Conservation (phyloP, 176 grass and related monocot genomes). For the Calamus simplicifolius region DNA sequence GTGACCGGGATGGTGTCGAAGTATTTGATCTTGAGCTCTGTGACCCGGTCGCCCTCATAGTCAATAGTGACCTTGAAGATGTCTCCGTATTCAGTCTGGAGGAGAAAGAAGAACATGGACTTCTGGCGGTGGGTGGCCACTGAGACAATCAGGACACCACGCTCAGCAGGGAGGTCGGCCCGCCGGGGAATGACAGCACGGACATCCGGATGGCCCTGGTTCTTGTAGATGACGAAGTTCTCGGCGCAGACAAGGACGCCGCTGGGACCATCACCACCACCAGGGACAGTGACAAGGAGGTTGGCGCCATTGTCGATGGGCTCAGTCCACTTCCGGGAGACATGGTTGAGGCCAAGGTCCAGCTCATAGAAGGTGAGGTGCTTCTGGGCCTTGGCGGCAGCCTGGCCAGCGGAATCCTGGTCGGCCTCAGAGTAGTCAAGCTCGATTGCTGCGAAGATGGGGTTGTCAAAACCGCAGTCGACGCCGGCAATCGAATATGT, state of each 20-base stretch:
- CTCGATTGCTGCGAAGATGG: slow-evolving; percentile 81
- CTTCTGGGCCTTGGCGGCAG: slow-evolving; percentile 85
- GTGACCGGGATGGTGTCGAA: slow-evolving; percentile 89
- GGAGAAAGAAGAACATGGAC: slow-evolving; percentile 80
- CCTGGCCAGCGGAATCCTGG: slow-evolving; percentile 64
- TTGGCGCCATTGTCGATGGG: slow-evolving; percentile 88
- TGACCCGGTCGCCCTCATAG: slow-evolving; percentile 51
- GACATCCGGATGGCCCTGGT: slow-evolving; percentile 92
- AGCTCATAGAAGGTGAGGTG: slow-evolving; percentile 98
- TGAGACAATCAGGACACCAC: slow-evolving; percentile 91
- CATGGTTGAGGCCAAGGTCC: slow-evolving; percentile 88
- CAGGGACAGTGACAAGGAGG: slow-evolving; percentile 82
- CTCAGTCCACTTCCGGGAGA: slow-evolving; percentile 85
- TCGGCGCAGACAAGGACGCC: slow-evolving; percentile 89
- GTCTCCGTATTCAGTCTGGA: slow-evolving; percentile 88
- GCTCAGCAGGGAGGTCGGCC: slow-evolving; percentile 82
- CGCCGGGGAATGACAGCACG: slow-evolving; percentile 85
- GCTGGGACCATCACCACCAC: slow-evolving; percentile 72
- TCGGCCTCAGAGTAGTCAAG: slow-evolving; percentile 88
- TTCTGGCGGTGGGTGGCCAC: slow-evolving; percentile 90
- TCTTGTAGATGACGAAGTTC: slow-evolving; percentile 90
- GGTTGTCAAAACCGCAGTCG: slow-evolving; percentile 93
- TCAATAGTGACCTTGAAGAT: slow-evolving; percentile 85
- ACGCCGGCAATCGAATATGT: slow-evolving; percentile 73
- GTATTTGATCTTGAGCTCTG: slow-evolving; percentile 94